These are phyloP conservation scores for Starmera caribaea DNA, from an alignment of 805 yeast genomes.

Conservation along the genomic window DNA sequence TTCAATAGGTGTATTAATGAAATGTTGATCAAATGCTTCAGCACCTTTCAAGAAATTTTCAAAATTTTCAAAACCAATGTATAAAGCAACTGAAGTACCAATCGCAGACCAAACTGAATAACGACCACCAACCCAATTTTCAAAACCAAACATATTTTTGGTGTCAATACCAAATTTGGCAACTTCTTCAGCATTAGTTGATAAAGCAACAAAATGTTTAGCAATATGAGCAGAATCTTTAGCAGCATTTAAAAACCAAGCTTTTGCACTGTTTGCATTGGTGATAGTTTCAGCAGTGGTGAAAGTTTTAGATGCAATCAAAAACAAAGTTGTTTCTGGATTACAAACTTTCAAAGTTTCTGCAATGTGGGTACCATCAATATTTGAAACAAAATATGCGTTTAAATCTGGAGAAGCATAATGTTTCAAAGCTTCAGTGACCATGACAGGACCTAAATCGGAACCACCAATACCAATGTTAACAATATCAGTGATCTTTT, in stretches of 20 bases:
- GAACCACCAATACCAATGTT: constrained; percentile 99
- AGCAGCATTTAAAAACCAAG: constrained; percentile 79
- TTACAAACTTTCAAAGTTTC: constrained; percentile 71
- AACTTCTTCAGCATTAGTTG: constrained; percentile 89
- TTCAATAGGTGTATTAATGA: constrained; percentile 73
- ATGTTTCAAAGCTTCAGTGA: constrained; percentile 93
- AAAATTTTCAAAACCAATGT: constrained; percentile 93
- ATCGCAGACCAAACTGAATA: constrained; percentile 99
- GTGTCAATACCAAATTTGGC: constrained; percentile 95
- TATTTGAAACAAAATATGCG: constrained; percentile 94
- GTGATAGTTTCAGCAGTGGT: constrained; percentile 98
- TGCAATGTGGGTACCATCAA: constrained; percentile 96
- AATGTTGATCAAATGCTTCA: constrained; percentile 93
- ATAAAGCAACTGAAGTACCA: constrained; percentile 90
- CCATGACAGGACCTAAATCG: constrained; percentile 99
- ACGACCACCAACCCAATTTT: constrained; percentile 99
- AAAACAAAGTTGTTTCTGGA: constrained; percentile 88
- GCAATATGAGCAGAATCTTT: constrained; percentile 68
- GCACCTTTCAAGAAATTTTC: constrained; percentile 93
- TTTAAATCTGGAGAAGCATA: constrained; percentile 66
- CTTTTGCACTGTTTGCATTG: constrained; percentile 91
- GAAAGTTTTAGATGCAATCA: constrained; percentile 95
- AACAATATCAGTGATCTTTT: constrained; percentile 85
- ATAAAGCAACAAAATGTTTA: constrained; percentile 94
- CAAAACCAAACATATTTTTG: constrained; percentile 97